Base-by-base conservation (phyloP, 164 flowering plant genomes). In the Dillenia turbinata region DNA sequence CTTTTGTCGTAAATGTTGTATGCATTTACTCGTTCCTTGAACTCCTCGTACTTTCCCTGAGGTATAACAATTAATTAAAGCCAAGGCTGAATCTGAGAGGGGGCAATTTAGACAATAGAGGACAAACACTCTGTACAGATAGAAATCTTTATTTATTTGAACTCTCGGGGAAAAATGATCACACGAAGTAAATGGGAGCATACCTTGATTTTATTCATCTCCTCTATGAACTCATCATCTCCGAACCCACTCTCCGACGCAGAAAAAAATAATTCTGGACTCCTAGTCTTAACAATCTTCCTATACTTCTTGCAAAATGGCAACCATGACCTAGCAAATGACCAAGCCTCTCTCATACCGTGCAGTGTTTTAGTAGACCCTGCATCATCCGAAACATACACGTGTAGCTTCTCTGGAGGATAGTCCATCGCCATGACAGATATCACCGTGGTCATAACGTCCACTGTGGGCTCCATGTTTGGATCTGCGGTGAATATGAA, bases 401-500 rank as follows among this genome's bases (percentile, higher is more conserved):
- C 57, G 4, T 49, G 2, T 9, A 63, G 66, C 49, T 63, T 63
- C 24, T 54, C 66, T 44, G 66, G 66, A 10, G 66, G 66, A 47
- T 63, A 63, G 44, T 63, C 59, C 7, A 54, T 44, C 16, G 66
- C 59, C 66, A 63, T 63, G 44, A 47, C 59, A 0, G 65, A 62
- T 15, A 62, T 5, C 2, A 62, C 65, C 1, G 65, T 52, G 54
- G 51, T 62, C 40, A 54, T 46, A 14, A 72, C 76, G 24, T 47
- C 64, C 62, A 60, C 16, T 12, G 60, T 50, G 4, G 72, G 72
- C 60, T 73, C 76, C 66, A 56, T 69, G 44, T 11, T 56, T 9
- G 76, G 76, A 56, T 72, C 69, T 5, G 76, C 72, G 0, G 76
- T 72, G 56, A 62, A 68, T 17, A 72, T 58, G 45, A 72, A 68